Conservation (phyloP, 2,329 filamentous ascomycete species). For the Westerdykella aurantiaca region DNA sequence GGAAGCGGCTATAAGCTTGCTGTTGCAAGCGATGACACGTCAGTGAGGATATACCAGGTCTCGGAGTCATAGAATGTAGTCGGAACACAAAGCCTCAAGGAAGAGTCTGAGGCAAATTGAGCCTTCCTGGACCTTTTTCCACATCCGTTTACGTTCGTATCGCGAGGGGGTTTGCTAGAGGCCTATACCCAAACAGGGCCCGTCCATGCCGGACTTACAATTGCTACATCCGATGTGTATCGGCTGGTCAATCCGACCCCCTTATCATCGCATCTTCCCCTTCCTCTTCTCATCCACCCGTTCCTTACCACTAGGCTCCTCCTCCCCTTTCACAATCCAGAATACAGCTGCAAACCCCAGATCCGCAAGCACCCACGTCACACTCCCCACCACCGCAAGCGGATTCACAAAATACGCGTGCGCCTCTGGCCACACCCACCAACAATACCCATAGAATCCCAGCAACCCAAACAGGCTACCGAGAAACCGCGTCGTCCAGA, state of each 20-base stretch:
- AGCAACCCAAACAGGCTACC: slow-evolving; percentile 65
- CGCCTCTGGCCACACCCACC: slow-evolving; percentile 47
- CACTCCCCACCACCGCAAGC: slow-evolving; percentile 41
- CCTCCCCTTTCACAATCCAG: slow-evolving; percentile 8
- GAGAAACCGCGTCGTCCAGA: slow-evolving; percentile 76
- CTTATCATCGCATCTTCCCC: too few relatives aligned
- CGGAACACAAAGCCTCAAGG: too few relatives aligned
- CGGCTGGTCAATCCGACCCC: too few relatives aligned
- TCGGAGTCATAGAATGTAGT: not conserved
- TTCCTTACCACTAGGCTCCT: not conserved
- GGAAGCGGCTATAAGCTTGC: slow-evolving; percentile 27
- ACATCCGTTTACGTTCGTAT: too few relatives aligned
- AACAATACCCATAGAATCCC: slow-evolving; percentile 47
- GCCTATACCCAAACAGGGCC: too few relatives aligned
- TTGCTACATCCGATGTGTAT: too few relatives aligned
- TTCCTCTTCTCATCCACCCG: not conserved
- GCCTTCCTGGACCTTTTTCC: too few relatives aligned
- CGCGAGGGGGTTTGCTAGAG: too few relatives aligned
- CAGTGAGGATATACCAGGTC: slow-evolving; percentile 33
- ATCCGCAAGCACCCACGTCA: slow-evolving; percentile 40
- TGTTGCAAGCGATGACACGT: slow-evolving; percentile 40
- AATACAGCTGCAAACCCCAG: slow-evolving; percentile 44
- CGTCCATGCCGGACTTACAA: too few relatives aligned
- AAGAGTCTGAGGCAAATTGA: too few relatives aligned
- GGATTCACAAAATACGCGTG: slow-evolving; percentile 45